These are phyloP conservation scores for Colletotrichum karsti DNA, from an alignment of 2,329 filamentous ascomycete genomes.

Conservation along the genomic window DNA sequence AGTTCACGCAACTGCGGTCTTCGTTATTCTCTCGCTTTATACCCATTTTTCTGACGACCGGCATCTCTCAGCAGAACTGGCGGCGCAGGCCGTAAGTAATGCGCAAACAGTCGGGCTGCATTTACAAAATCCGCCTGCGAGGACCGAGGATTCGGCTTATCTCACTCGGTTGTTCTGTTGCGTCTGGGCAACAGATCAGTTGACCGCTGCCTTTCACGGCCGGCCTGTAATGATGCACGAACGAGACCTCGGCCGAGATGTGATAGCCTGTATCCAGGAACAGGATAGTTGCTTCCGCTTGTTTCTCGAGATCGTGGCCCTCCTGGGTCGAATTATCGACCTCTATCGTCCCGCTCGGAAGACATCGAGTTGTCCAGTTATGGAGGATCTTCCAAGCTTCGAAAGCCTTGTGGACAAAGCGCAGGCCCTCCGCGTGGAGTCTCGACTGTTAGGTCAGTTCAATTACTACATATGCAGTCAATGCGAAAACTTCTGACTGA, in stretches of 20 bases:
- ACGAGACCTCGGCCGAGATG: conserved; percentile 32
- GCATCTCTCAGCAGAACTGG: conserved; percentile 27
- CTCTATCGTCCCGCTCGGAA: conserved; percentile 32
- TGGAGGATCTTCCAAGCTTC: conserved; percentile 18
- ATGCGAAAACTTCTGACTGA: neutral
- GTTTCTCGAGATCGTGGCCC: conserved; percentile 32
- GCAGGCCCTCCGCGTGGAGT: conserved; percentile 27
- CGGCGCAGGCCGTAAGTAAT: conserved; percentile 33
- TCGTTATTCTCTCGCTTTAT: conserved; percentile 41
- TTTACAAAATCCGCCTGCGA: conserved; percentile 33
- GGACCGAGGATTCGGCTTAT: conserved; percentile 22
- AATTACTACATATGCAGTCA: neutral
- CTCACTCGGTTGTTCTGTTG: conserved; percentile 34
- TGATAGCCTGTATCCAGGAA: conserved; percentile 30
- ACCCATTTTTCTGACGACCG: conserved; percentile 27
- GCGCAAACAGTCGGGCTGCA: conserved; percentile 35
- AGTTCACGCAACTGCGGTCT: conserved; percentile 35
- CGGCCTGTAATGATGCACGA: conserved; percentile 35
- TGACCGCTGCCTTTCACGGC: conserved; percentile 34
- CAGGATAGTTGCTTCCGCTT: conserved; percentile 33
- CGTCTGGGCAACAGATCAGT: conserved; percentile 34
- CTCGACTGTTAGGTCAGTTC: conserved; percentile 30
- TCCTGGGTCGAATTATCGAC: conserved; percentile 33
- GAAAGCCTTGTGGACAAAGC: conserved; percentile 11
- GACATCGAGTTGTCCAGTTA: conserved; percentile 13